phyloP scores from a whole-genome alignment of 163 green algal species.

The Dunaliella salina region DNA sequence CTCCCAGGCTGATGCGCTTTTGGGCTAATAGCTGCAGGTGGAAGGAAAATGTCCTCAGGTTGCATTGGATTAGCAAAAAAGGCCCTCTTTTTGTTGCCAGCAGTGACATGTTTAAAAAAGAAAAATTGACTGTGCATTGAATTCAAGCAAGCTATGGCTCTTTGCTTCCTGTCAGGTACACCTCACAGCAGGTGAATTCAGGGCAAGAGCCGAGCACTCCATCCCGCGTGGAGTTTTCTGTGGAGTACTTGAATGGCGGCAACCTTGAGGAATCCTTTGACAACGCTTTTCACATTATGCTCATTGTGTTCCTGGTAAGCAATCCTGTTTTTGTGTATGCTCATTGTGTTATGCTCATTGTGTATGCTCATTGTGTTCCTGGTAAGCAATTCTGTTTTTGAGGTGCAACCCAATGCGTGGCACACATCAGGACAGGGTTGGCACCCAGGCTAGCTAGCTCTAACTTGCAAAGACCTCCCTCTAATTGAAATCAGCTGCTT shows the following conservation, averaged over 20 bases:
- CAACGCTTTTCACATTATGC: constrained; percentile 38
- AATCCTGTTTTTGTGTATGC: constrained; percentile 14
- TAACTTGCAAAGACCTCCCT: too few relatives aligned
- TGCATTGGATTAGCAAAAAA: too few relatives aligned
- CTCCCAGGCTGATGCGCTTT: too few relatives aligned
- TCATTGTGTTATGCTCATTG: constrained; percentile 54
- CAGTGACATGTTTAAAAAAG: too few relatives aligned
- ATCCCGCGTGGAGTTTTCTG: neutral
- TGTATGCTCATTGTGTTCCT: constrained; percentile 51
- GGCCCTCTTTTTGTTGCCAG: too few relatives aligned
- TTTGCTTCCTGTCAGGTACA: constrained; percentile 1
- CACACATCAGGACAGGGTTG: too few relatives aligned
- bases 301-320: constrained; percentile 41
- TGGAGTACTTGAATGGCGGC: constrained; percentile 12
- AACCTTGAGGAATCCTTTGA: constrained; percentile 8
- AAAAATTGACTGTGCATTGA: too few relatives aligned
- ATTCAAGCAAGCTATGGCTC: too few relatives aligned
- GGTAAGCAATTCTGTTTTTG: too few relatives aligned
- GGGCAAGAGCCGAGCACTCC: neutral
- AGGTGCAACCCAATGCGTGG: too few relatives aligned
- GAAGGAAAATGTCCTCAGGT: neutral
- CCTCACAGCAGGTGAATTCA: neutral
- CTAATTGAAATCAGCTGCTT: too few relatives aligned
- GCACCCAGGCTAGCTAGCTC: too few relatives aligned
- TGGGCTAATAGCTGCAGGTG: neutral